Base-by-base conservation (phyloP, 495 filamentous ascomycete species). In the Aspergillus diversus region DNA sequence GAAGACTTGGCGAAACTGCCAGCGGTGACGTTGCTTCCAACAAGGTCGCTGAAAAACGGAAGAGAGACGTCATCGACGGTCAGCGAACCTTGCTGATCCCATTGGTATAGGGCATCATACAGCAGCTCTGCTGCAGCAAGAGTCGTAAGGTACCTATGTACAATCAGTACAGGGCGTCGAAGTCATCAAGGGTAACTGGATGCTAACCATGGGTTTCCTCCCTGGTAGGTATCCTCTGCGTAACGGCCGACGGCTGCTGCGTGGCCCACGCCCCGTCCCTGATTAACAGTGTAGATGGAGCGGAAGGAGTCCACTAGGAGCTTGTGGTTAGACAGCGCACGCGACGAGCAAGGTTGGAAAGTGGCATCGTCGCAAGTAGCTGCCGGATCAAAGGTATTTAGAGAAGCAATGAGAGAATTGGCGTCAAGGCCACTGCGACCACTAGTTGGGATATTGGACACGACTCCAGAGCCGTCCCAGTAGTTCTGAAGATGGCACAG, bases 161-260 rank as follows among this genome's bases (percentile, higher is more conserved):
- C 48, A 11, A 7, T 48, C 31, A 52, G 55, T 47, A 61, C 21
- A 31, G 6, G 56, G 33, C 37, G 15, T 31, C 52, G 34, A 27
- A 32, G 27, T 46, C 31, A 1, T 21, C 11, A 33, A 31, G 33
- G 47, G 59, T 33, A 33, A 42, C 62, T 51, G 34, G 11, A 50
- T 34, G 56, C 63, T 37, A 57, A 75, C 79, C 82, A 85, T 32
- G 85, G 86, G 72, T 89, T 87, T 17, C 86, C 87, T 53, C 83
- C 82, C 67, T 86, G 85, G 66, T 90, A 92, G 4, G 75, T 68
- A 63, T 92, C 89, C 66, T 90, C 88, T 2, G 87, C 69, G 68
- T 92, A 92, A 21, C 90, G 73, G 49, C 90, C 90, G 8, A 90
- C 79, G 13, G 88, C 86, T 21, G 86, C 82, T 5, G 86, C 86